Percentiles rank a stretch among this genome's conserved stretches.
Conservation (phyloP, 345 rosid species). For the Aethionema arabicum region DNA sequence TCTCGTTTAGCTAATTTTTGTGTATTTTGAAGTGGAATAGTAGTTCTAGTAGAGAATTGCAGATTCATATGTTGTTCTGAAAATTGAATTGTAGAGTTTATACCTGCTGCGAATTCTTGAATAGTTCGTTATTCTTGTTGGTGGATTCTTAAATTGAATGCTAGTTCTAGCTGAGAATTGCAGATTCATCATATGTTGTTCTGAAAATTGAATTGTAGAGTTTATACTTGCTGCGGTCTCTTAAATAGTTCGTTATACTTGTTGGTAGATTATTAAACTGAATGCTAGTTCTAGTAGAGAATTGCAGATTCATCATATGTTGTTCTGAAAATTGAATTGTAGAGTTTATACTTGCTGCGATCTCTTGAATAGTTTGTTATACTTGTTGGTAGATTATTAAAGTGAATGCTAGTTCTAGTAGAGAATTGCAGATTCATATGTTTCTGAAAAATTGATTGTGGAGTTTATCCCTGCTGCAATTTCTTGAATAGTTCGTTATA, state of each 20-base stretch:
- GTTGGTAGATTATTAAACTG: too few species aligned
- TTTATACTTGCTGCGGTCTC: too few species aligned
- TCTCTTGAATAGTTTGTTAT: conserved; percentile 23
- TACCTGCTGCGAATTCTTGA: conserved; percentile 4
- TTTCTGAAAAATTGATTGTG: too few species aligned
- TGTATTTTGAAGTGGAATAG: background rate
- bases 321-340: conserved; percentile 20
- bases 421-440: background rate
- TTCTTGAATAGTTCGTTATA: too few species aligned
- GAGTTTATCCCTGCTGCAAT: too few species aligned
- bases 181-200: background rate
- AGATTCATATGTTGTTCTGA: conserved; percentile 26
- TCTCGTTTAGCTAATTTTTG: background rate
- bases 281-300: conserved; percentile 10
- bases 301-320: conserved; percentile 19
- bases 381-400: too few species aligned
- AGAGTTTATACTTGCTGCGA: background rate
- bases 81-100: conserved; percentile 8
- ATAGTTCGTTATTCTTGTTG: too few species aligned
- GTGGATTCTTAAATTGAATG: too few species aligned
- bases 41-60: conserved; percentile 16
- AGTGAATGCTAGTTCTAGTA: conserved; percentile 6
- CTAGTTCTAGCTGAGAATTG: conserved; percentile 10
- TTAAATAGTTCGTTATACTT: too few species aligned
- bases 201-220: too few species aligned